Conservation (phyloP, 2,329 filamentous ascomycete genomes). For the Alternaria triticina region DNA sequence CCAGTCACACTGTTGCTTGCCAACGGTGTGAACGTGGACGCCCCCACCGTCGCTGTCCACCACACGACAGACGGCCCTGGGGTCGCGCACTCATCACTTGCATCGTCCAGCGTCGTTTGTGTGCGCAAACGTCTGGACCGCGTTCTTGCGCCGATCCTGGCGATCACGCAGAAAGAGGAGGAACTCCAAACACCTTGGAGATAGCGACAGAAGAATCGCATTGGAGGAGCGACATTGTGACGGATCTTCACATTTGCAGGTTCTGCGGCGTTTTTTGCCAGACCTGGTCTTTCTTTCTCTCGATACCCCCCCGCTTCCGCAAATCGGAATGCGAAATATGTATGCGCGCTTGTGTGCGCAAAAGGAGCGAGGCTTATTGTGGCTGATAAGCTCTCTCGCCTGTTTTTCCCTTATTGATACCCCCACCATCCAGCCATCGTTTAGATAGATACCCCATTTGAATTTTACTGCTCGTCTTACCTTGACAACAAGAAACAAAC, state of each 20-base stretch:
- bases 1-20: background rate
- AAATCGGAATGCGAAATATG: slow-evolving; percentile 26
- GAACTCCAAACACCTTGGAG: background rate
- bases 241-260: slow-evolving; percentile 7
- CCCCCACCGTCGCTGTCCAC: background rate
- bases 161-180: slow-evolving; percentile 1
- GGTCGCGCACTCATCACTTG: background rate
- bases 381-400: slow-evolving; percentile 23
- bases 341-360: slow-evolving; percentile 25
- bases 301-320: slow-evolving; percentile 34
- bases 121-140: slow-evolving; percentile 6
- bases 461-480: slow-evolving; percentile 2
- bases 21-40: background rate
- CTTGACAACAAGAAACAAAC: background rate
- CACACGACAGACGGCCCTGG: slow-evolving; percentile 3
- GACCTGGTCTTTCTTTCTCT: slow-evolving; percentile 15
- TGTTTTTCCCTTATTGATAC: slow-evolving; percentile 42
- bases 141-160: slow-evolving; percentile 3
- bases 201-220: background rate
- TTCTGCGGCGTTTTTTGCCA: slow-evolving; percentile 14
- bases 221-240: slow-evolving; percentile 2
- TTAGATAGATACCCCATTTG: slow-evolving; percentile 8
- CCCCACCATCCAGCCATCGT: slow-evolving; percentile 23
- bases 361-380: slow-evolving; percentile 33
- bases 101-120: background rate